Evolutionary conservation across 1,284 basidiomycete species (phyloP).

Genomic region (Laetiporus sulphureus): DNA sequence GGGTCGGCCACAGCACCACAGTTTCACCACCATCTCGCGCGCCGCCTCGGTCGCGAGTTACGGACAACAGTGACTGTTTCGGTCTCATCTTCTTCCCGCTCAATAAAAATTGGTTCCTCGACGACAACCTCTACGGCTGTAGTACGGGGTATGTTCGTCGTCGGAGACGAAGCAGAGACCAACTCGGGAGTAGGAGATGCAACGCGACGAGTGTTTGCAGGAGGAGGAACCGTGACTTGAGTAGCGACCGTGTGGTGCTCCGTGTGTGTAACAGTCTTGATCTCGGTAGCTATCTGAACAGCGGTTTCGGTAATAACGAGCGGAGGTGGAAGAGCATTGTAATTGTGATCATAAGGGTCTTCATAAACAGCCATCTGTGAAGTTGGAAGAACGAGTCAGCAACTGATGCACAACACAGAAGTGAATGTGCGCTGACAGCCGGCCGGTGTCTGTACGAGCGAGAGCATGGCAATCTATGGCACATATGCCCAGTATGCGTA

Average conservation of each 20-base stretch:
- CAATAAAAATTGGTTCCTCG: conserved; percentile 39
- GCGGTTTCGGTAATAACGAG: conserved; percentile 45
- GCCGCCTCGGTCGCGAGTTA: conserved; percentile 11
- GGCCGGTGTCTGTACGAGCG: conserved; percentile 23
- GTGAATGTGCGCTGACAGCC: conserved; percentile 36
- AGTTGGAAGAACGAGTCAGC: conserved; percentile 33
- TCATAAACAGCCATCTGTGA: not conserved
- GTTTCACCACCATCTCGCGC: conserved; percentile 18
- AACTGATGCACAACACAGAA: conserved; percentile 15
- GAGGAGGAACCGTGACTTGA: conserved; percentile 60
- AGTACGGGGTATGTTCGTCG: conserved; percentile 55
- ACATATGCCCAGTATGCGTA: conserved; percentile 35
- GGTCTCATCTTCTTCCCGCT: conserved; percentile 13
- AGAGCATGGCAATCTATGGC: conserved; percentile 13
- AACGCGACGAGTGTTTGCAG: conserved; percentile 71
- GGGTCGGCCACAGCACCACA: too few relatives aligned
- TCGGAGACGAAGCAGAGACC: conserved; percentile 44
- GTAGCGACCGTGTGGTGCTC: conserved; percentile 44
- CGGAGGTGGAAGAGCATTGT: conserved; percentile 54
- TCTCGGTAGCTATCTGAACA: conserved; percentile 48
- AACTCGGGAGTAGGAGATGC: conserved; percentile 65
- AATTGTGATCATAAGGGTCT: conserved; percentile 13
- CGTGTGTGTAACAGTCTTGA: conserved; percentile 54
- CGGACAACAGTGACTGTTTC: conserved; percentile 17
- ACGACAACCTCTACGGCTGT: conserved; percentile 61